Base-by-base conservation (phyloP, 148 eudicot species). In the Silene uniflora region DNA sequence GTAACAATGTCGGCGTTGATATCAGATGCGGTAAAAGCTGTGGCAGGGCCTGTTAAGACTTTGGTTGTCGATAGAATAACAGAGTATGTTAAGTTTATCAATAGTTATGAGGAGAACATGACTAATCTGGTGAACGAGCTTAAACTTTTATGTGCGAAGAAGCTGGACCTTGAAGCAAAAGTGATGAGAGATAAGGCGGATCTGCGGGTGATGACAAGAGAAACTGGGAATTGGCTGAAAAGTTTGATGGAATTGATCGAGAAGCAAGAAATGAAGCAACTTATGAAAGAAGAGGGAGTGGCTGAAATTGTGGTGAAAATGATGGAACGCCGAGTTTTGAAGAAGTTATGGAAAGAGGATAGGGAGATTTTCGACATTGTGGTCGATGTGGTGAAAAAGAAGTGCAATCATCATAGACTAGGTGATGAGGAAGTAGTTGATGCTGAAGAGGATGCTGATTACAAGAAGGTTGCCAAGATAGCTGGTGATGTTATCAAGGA, bases 391-490 rank as follows among this genome's bases (percentile, higher is more conserved):
- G n/a, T n/a, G n/a, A n/a, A n/a, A n/a, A n/a, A n/a, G n/a, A n/a
- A n/a, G n/a, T n/a, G 54, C 54, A 67, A 27, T 35, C n/a, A 42
- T 35, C 24, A 2, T 19, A 52, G 0, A n/a, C n/a, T n/a, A 35
- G 54, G 71, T 10, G 54, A 67, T 42, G 52, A 52, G 7, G 23
- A 35, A 67, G 71, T n/a, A 67, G n/a, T n/a, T n/a, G n/a, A n/a
- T n/a, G n/a, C n/a, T n/a, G n/a, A n/a, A n/a, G n/a, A n/a, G n/a
- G n/a, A n/a, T n/a, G n/a, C n/a, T n/a, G n/a, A n/a, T n/a, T n/a
- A n/a, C n/a, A n/a, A n/a, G n/a, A n/a, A n/a, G 54, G 52, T 67
- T 42, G 54, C 71, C 71, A 39, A 67, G 39, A 67, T 67, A 39
- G 71, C 24, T 13, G 6, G 12, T 13, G 54, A 67, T 17, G 71